phyloP scores from a whole-genome alignment of 2,329 filamentous ascomycete species.

The Dothideomycetidae sp. region DNA sequence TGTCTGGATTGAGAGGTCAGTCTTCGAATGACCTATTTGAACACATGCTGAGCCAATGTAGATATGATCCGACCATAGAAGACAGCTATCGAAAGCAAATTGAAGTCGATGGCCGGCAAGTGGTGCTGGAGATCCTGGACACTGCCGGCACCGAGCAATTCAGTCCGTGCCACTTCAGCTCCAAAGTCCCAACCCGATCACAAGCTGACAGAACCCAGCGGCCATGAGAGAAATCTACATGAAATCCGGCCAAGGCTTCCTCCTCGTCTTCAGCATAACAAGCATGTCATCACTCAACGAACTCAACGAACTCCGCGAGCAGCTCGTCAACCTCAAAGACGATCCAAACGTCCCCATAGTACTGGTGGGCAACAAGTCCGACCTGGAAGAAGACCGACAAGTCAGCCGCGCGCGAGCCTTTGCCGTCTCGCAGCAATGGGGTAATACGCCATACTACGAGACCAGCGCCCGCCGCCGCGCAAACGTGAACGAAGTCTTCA shows the following conservation, averaged over 20 bases:
- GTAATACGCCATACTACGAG: slow-evolving; percentile 78
- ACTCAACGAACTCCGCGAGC: slow-evolving; percentile 65
- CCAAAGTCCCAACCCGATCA: neutral
- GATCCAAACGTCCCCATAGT: slow-evolving; percentile 60
- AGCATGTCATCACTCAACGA: slow-evolving; percentile 72
- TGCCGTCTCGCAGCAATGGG: slow-evolving; percentile 73
- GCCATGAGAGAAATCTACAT: slow-evolving; percentile 62
- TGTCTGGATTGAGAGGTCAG: slow-evolving; percentile 12
- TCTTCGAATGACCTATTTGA: slow-evolving; percentile 3
- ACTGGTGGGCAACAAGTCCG: slow-evolving; percentile 83
- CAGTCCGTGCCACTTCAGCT: slow-evolving; percentile 43
- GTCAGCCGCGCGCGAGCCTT: slow-evolving; percentile 70
- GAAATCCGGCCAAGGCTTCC: slow-evolving; percentile 84
- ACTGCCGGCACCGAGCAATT: slow-evolving; percentile 89
- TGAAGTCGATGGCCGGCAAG: slow-evolving; percentile 75
- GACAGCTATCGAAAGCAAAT: slow-evolving; percentile 47
- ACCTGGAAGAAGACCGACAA: slow-evolving; percentile 71
- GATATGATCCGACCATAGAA: slow-evolving; percentile 49
- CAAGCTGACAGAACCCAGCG: neutral
- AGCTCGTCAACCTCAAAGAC: slow-evolving; percentile 84
- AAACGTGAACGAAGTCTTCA: slow-evolving; percentile 82
- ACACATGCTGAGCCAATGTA: neutral
- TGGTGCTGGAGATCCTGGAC: slow-evolving; percentile 81
- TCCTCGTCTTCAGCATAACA: slow-evolving; percentile 85
- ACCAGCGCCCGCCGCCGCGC: slow-evolving; percentile 68